Evolutionary conservation across 75 land plant genomes (phyloP).

Genomic region (Ceratopteris richardii): DNA sequence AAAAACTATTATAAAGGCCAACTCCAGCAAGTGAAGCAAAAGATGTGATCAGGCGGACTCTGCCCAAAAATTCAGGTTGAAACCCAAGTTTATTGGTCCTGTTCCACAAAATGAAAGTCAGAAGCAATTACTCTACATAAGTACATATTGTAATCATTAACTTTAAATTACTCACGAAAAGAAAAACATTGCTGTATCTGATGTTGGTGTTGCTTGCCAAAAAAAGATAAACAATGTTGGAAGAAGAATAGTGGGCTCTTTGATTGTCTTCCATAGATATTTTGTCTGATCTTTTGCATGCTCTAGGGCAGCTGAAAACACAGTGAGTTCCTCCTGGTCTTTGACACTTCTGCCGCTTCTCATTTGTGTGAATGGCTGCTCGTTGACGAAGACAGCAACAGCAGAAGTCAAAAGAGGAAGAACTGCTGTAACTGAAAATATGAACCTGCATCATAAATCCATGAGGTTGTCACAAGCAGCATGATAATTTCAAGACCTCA

Average conservation of each 20-base stretch:
- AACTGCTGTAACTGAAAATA: slow-evolving; percentile 83
- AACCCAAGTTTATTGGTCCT: slow-evolving; percentile 92
- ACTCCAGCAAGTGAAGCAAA: slow-evolving; percentile 86
- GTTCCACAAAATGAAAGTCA: too few species aligned
- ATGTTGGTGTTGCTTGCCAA: slow-evolving; percentile 97
- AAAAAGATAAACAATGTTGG: slow-evolving; percentile 86
- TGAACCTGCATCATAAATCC: slow-evolving; percentile 73
- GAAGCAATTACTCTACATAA: too few species aligned
- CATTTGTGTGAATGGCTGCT: slow-evolving; percentile 39
- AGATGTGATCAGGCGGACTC: slow-evolving; percentile 91
- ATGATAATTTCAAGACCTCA: too few species aligned
- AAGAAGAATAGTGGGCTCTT: slow-evolving; percentile 77
- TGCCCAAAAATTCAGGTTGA: slow-evolving; percentile 88
- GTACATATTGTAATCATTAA: background rate
- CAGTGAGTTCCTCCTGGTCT: too few species aligned
- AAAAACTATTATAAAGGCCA: slow-evolving; percentile 70
- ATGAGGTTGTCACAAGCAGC: too few species aligned
- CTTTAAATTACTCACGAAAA: slow-evolving; percentile 59
- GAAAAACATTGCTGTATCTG: slow-evolving; percentile 96
- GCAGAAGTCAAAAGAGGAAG: slow-evolving; percentile 87
- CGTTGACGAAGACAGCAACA: slow-evolving; percentile 82
- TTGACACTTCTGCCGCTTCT: too few species aligned
- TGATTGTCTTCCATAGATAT: slow-evolving; percentile 67
- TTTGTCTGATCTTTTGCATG: too few species aligned
- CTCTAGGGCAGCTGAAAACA: too few species aligned